phyloP scores from a whole-genome alignment of 345 rosid species.

The Capsella bursapastoris region DNA sequence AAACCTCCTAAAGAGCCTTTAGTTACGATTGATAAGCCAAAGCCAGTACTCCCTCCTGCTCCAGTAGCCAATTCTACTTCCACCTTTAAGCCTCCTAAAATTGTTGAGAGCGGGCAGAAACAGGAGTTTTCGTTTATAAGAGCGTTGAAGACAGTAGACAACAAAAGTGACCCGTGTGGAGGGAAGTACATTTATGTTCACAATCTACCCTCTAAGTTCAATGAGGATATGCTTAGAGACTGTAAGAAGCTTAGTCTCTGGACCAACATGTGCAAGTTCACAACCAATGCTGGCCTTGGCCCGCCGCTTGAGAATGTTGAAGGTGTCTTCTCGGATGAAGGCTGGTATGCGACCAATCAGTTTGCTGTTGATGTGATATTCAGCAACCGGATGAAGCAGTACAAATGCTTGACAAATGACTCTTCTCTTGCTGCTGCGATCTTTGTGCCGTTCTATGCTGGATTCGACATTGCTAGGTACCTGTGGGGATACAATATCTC shows the following conservation, averaged over 20 bases:
- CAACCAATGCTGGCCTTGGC: constrained; percentile 74
- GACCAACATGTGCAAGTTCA: constrained; percentile 96
- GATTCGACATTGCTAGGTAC: constrained; percentile 81
- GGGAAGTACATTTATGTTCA: constrained; percentile 86
- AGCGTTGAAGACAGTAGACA: constrained; percentile 75
- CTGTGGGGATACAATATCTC: constrained; percentile 86
- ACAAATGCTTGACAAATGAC: constrained; percentile 78
- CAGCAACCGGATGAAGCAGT: constrained; percentile 85
- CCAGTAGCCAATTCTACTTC: constrained; percentile 11
- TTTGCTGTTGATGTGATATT: constrained; percentile 90
- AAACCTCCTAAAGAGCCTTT: constrained; percentile 34
- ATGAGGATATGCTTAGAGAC: constrained; percentile 83
- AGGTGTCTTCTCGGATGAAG: constrained; percentile 75
- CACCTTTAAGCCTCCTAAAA: constrained; percentile 24
- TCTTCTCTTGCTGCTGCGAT: constrained; percentile 85
- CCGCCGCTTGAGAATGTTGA: constrained; percentile 81
- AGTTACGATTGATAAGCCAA: background rate
- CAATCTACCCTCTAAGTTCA: constrained; percentile 75
- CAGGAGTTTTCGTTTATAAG: constrained; percentile 57
- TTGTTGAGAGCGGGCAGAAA: constrained; percentile 27
- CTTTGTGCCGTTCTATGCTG: constrained; percentile 90
- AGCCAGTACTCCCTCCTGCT: constrained; percentile 27
- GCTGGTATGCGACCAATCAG: constrained; percentile 92
- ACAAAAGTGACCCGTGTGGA: constrained; percentile 83
- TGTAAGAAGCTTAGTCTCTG: constrained; percentile 83